Conservation (phyloP, 1,139 yeast genomes). For the Yamadazyma sp. region DNA sequence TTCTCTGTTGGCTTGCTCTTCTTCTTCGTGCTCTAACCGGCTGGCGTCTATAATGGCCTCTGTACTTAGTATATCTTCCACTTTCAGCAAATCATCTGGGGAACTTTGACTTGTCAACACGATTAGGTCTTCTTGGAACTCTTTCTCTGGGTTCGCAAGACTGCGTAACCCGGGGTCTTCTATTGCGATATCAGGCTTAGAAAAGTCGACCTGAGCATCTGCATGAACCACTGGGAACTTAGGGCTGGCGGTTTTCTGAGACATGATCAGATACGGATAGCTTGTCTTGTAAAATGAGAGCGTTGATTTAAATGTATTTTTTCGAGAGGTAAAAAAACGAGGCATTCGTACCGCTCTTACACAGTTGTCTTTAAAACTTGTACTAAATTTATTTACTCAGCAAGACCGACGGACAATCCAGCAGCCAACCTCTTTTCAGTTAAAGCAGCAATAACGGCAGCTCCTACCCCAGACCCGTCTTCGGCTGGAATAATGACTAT, state of each 20-base stretch:
- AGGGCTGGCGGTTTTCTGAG: too few species aligned
- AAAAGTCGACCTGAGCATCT: too few species aligned
- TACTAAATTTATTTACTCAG: slow-evolving; percentile 3
- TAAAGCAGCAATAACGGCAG: slow-evolving; percentile 95
- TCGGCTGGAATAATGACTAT: slow-evolving; percentile 85
- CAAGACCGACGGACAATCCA: slow-evolving; percentile 71
- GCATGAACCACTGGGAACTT: too few species aligned
- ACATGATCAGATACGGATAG: too few species aligned
- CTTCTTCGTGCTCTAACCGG: slow-evolving; percentile 6
- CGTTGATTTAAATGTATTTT: too few species aligned
- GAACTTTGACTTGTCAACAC: slow-evolving; percentile 18
- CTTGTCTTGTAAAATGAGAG: too few species aligned
- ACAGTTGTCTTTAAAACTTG: background rate
- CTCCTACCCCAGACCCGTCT: slow-evolving; percentile 98
- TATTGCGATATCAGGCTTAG: too few species aligned
- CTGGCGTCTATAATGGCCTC: slow-evolving; percentile 23
- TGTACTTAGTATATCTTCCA: slow-evolving; percentile 23
- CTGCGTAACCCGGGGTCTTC: too few species aligned
- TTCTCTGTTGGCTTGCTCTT: slow-evolving; percentile 12
- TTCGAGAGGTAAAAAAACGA: too few species aligned
- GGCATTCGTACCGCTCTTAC: too few species aligned
- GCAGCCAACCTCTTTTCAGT: slow-evolving; percentile 73
- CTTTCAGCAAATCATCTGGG: slow-evolving; percentile 15
- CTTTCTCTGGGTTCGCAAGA: too few species aligned
- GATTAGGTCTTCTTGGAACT: slow-evolving; percentile 9